Evolutionary conservation across 768 basidiomycete species (phyloP), one percentile per base, ranked within the genome.

Genomic region (Tulasnella sp.): DNA sequence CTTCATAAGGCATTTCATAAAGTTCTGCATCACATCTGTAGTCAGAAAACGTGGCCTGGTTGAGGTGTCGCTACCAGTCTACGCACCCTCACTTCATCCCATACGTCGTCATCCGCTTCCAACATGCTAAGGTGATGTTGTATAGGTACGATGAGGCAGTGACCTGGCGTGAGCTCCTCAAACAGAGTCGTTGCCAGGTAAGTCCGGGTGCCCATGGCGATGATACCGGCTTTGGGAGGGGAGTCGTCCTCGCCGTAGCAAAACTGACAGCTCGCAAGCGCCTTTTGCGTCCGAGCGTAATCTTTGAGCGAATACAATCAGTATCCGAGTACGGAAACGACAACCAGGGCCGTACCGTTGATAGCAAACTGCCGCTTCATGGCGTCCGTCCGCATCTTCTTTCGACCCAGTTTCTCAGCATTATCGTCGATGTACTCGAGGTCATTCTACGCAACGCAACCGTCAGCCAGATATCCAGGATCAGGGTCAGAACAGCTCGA

Each of bases 341-440:
- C 9, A 46, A n/a, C 51, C 4, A n/a, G 23, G 37, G 5, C 83
- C 88, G 51, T 80, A 94, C 96, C 96, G 78, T 98, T 90, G 80
- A 99, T 93, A 16, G 98, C 98, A 83, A 98, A 99, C 81, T 95
- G 93, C 69, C 96, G 90, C 83, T 96, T 99, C 92, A 98, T 95
- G 29, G 92, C 94, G 82, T 99, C 97, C 5, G 92, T 91, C 74
- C 96, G 93, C 94, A 98, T 96, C 85, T 97, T 99, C 84, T 95
- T 91, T 77, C 96, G 87, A 51, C 93, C 94, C 0, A 99, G 87
- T 81, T 91, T 92, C 82, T 97, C 97, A 0, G 95, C 96, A 83
- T 98, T 97, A 80, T 99, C 98, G 81, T 99, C 98, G 80, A 98
- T 92, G 81, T 99, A 99, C 70, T 98, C 98, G 42, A 96, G 85